Evolutionary conservation across 768 basidiomycete genomes (phyloP), one percentile per base, ranked within the genome.

Genomic region (Rhizopogon vinicolor): DNA sequence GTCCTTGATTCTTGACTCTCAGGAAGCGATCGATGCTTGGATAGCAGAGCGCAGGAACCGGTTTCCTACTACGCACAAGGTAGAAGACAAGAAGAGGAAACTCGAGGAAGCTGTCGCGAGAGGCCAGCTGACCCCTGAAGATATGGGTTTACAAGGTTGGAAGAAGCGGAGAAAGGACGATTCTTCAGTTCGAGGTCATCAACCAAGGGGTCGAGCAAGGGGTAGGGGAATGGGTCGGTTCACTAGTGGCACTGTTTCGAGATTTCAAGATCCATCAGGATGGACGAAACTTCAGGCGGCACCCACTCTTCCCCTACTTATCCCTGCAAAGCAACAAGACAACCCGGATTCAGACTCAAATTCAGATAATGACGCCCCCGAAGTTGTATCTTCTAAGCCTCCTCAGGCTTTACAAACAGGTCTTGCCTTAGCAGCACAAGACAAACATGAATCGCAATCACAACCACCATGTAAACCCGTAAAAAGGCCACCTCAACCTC

Each of bases 21-120:
- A 88, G 7, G 93, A 93, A 63, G 82, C 86, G 7, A 73, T 98
- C 55, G 83, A 82, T 19, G 83, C 81, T 33, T 98, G 96, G 96
- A 81, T 96, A 46, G 84, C 81, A 13, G 95, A 98, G 64, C 85
- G 96, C 41, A 94, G 84, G 70, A 85, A 82, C 61, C 83, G 89
- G 14, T 98, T 89, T 77, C 96, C 96, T 10, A 89, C 85, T 16
- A 66, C 79, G 31, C 64, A 76, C 46, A 81, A 83, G 25, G 77
- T 91, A 2, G 82, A 81, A 55, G 91, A 96, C 44, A 97, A 95
- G 76, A 87, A 86, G 62, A 78, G 82, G 60, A 92, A 89, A 64
- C 66, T 84, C 22, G 81, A 86, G 57, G 91, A 93, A 59, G 93
- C 93, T 8, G 73, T 82, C 35, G 84, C 84, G n/a, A 80, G 89